Conservation (phyloP, 352 stramenopile genomes). For the Phytophthora pistaciae region DNA sequence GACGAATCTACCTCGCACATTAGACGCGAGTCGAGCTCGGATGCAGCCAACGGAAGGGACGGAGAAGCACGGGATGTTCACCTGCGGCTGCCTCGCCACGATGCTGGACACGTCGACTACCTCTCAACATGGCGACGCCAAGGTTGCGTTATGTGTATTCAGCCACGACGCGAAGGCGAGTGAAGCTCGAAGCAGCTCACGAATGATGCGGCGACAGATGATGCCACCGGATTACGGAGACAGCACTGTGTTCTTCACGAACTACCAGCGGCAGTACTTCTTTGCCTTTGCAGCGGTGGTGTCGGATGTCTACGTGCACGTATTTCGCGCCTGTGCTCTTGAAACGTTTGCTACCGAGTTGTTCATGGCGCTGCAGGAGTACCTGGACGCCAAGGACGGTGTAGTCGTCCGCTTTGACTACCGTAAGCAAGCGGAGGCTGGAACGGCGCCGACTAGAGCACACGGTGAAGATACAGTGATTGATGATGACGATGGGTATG, state of each 20-base stretch:
- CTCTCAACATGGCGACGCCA: constrained; percentile 22
- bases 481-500: constrained; percentile 4
- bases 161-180: constrained; percentile 47
- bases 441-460: not conserved
- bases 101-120: constrained; percentile 59
- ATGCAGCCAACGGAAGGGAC: constrained; percentile 50
- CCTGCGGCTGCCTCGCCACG: constrained; percentile 60
- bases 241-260: constrained; percentile 45
- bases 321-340: constrained; percentile 66
- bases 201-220: not conserved
- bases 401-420: constrained; percentile 43
- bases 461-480: not conserved
- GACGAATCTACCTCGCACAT: constrained; percentile 74
- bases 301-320: constrained; percentile 55
- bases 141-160: constrained; percentile 68
- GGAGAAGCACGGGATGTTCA: constrained; percentile 68
- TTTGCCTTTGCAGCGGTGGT: constrained; percentile 59
- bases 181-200: constrained; percentile 12
- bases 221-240: constrained; percentile 26
- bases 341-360: constrained; percentile 56
- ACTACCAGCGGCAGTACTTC: constrained; percentile 65
- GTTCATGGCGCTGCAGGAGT: constrained; percentile 56
- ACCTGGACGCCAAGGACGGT: constrained; percentile 51
- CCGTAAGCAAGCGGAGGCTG: not conserved
- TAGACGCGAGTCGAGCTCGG: constrained; percentile 59